Evolutionary conservation across 2,329 filamentous ascomycete species (phyloP), one percentile per base, ranked within the genome.

Genomic region (Podosphaera fusca): DNA sequence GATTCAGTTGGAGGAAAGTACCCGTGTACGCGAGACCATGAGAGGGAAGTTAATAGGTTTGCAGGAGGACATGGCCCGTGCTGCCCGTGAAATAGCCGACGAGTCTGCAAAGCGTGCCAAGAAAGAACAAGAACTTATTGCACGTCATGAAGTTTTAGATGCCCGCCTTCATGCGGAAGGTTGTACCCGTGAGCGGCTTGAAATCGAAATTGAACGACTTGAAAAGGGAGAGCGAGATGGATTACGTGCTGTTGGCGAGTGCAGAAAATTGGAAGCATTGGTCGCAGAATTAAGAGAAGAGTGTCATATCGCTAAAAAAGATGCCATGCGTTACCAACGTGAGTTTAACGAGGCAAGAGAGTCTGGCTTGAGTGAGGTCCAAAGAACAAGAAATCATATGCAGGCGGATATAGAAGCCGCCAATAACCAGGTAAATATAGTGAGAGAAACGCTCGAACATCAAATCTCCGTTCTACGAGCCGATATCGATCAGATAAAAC

Each of bases 311-410:
- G 77, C 90, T 57, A 61, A 66, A 54, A 64, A 66, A 55, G 64
- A 67, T 58, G 64, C 61, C 33, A 61, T 65, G 63, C 59, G 80
- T 46, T 84, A 82, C 66, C 81, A 94, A 68, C 80, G 86, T 55
- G 88, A 95, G 65, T 85, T 90, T 64, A 79, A 87, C 59, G 86
- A 94, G 64, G 85, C 87, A 8, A 80, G 84, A 60, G 87, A 95
- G 64, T 82, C 81, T 55, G 87, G 81, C 58, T 80, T 83, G 46
- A 77, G 80, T 42, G 89, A 96, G 67, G 81, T 94, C 50, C 82
- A 90, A 67, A 83, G 87, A 52, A 86, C 83, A 12, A 84, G 85
- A 59, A 79, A 83, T 60, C 76, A 86, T 3, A 75, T 95, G 74
- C 84, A 94, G 67, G 77, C 78, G 10, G 87, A 95, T 65, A 73